phyloP scores from a whole-genome alignment of 139 green algal species.

The Chlorella vulgaris region DNA sequence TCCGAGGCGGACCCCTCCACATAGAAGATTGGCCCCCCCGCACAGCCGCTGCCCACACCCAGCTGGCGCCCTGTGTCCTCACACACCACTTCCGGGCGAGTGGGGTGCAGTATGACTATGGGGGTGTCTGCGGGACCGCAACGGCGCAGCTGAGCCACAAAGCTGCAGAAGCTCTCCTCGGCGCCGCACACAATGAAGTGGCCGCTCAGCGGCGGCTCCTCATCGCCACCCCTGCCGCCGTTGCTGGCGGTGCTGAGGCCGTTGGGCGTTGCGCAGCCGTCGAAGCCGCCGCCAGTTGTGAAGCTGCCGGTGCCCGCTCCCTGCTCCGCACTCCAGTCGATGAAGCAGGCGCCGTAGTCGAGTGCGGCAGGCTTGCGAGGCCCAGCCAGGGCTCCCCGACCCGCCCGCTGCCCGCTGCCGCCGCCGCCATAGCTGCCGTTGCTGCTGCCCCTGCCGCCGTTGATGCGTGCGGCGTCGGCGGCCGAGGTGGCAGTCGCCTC shows the following conservation, averaged over 20 bases:
- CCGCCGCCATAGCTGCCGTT: background rate
- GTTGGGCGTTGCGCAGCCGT: background rate
- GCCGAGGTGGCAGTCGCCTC: conserved; percentile 13
- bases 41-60: background rate
- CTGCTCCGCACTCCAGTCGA: conserved; percentile 11
- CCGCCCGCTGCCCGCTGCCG: background rate
- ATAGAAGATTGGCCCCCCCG: conserved; percentile 42
- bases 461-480: background rate
- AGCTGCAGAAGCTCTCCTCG: conserved; percentile 53
- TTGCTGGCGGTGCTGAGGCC: background rate
- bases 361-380: background rate
- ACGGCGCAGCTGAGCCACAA: conserved; percentile 54
- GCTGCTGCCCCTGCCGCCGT: background rate
- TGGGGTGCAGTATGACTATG: conserved; percentile 64
- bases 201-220: background rate
- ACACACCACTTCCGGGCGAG: conserved; percentile 18
- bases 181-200: conserved; percentile 68
- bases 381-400: background rate
- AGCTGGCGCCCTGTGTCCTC: background rate
- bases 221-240: background rate
- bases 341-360: conserved; percentile 11
- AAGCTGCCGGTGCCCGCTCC: background rate
- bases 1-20: conserved; percentile 60
- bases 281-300: background rate
- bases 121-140: conserved; percentile 29